Conservation (phyloP, 2,329 filamentous ascomycete genomes). For the Claviceps paspali region DNA sequence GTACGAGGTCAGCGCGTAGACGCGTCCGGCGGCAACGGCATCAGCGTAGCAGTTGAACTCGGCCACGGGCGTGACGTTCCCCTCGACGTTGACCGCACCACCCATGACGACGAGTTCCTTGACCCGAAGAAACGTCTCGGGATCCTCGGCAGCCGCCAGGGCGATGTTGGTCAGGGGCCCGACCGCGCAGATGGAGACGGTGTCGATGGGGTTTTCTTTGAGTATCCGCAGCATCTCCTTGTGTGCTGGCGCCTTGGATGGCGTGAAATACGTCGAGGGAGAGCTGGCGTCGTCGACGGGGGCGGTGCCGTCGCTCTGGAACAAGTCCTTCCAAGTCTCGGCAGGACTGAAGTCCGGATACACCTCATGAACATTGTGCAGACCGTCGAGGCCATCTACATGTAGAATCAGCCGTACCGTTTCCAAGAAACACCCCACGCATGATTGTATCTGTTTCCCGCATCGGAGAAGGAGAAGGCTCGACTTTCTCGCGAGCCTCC, state of each 20-base stretch:
- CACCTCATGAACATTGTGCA: conserved; percentile 60
- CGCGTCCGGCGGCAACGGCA: conserved; percentile 56
- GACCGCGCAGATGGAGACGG: conserved; percentile 77
- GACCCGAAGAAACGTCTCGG: conserved; percentile 72
- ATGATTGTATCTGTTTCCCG: no score
- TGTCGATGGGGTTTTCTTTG: conserved; percentile 64
- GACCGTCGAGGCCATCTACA: conserved; percentile 57
- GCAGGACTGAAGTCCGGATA: conserved; percentile 60
- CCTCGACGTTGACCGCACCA: conserved; percentile 61
- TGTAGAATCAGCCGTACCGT: background rate
- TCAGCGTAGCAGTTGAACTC: conserved; percentile 97
- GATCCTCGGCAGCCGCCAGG: conserved; percentile 72
- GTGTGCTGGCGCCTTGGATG: conserved; percentile 59
- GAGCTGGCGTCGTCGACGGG: conserved; percentile 25
- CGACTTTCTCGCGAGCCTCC: background rate
- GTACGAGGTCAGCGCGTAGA: conserved; percentile 63
- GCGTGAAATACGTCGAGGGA: conserved; percentile 51
- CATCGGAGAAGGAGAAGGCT: background rate
- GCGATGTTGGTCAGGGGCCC: conserved; percentile 92
- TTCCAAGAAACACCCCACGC: background rate
- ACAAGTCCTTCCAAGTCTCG: conserved; percentile 60
- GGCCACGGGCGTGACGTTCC: conserved; percentile 72
- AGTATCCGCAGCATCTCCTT: conserved; percentile 82
- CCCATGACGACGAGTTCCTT: conserved; percentile 96
- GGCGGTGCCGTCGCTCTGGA: conserved; percentile 23